These are phyloP conservation scores for Vanderwaltozyma tropicalis DNA, from an alignment of 805 yeast species.

Conservation along the genomic window DNA sequence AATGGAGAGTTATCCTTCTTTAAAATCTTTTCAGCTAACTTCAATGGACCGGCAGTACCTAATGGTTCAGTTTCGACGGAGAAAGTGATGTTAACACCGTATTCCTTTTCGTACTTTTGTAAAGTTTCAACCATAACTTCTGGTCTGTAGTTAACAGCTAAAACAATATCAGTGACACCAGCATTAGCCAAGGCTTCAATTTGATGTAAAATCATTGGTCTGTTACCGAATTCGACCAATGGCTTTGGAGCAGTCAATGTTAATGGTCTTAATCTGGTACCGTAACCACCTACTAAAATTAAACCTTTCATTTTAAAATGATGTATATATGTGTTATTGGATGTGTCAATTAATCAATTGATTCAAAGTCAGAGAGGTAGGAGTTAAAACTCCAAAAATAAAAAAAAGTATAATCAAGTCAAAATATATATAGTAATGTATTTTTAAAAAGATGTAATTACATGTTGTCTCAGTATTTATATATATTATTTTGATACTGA, in stretches of 20 bases:
- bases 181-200: slow-evolving; percentile 96
- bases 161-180: slow-evolving; percentile 96
- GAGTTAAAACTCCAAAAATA: not conserved
- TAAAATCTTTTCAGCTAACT: slow-evolving; percentile 88
- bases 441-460: no score
- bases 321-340: not conserved
- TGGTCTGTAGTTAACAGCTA: slow-evolving; percentile 98
- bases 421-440: no score
- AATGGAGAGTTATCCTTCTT: slow-evolving; percentile 94
- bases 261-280: slow-evolving; percentile 98
- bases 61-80: slow-evolving; percentile 98
- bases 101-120: slow-evolving; percentile 86
- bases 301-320: slow-evolving; percentile 75
- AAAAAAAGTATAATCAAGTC: no score
- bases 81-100: slow-evolving; percentile 91
- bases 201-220: slow-evolving; percentile 98
- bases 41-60: slow-evolving; percentile 99
- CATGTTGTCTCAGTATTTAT: no score
- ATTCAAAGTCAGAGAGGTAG: slow-evolving; percentile 10
- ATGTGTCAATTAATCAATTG: not conserved
- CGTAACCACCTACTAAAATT: slow-evolving; percentile 98
- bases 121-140: slow-evolving; percentile 96
- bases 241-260: slow-evolving; percentile 94
- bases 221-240: slow-evolving; percentile 94
- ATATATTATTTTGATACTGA: no score